phyloP scores from a whole-genome alignment of 257 asterid species.

The Salvia rosmarinus region DNA sequence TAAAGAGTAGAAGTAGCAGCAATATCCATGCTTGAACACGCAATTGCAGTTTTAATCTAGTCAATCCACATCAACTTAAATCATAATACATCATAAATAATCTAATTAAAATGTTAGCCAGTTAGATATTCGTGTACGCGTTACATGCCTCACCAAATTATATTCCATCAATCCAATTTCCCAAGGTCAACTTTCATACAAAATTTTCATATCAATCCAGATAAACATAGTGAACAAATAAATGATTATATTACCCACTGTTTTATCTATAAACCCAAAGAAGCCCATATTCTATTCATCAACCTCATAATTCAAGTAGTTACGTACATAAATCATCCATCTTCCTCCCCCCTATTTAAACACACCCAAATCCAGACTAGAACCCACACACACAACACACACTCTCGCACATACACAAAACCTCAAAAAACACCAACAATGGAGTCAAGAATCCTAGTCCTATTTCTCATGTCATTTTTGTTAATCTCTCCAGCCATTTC shows the following conservation, averaged over 20 bases:
- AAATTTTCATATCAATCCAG: too few species aligned
- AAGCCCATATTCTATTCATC: conserved; percentile 21
- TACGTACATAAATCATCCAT: not conserved
- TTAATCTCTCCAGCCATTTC: conserved; percentile 44
- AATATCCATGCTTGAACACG: not conserved
- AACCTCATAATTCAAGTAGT: conserved; percentile 27
- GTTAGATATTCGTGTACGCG: conserved; percentile 16
- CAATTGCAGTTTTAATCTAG: not conserved
- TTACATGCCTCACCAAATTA: conserved; percentile 18
- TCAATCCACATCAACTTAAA: not conserved
- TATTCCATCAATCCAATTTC: not conserved
- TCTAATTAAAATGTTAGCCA: not conserved
- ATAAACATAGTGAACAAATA: conserved; percentile 15
- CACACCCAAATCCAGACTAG: conserved; percentile 10
- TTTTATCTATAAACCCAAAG: conserved; percentile 27
- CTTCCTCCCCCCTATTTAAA: conserved; percentile 37
- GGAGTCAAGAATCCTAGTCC: conserved; percentile 28
- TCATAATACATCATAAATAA: not conserved
- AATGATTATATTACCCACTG: conserved; percentile 10
- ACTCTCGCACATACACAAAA: not conserved
- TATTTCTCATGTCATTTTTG: conserved; percentile 30
- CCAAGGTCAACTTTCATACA: conserved; percentile 29
- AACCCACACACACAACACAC: conserved; percentile 12
- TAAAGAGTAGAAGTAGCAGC: not conserved
- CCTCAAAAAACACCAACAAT: conserved; percentile 24